Evolutionary conservation across 1,284 basidiomycete species (phyloP).

Genomic region (Cutaneotrichosporon sp.): DNA sequence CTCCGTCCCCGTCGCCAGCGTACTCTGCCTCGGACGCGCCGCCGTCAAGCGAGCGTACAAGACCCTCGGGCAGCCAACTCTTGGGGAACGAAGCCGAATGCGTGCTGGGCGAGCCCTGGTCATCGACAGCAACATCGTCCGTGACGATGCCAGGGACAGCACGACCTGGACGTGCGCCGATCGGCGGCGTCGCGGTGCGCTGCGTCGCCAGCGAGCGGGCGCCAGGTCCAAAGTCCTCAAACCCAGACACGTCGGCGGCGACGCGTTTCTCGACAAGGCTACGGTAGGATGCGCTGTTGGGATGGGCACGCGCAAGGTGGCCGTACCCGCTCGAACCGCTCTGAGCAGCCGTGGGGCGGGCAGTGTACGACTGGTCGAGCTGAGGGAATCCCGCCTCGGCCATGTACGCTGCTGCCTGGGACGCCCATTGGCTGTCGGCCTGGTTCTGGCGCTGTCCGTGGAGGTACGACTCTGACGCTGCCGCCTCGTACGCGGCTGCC

Average conservation of each 20-base stretch:
- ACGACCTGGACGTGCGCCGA: background rate
- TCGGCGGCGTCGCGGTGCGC: conserved; percentile 8
- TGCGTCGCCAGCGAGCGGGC: conserved; percentile 14
- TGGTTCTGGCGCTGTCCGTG: conserved; percentile 28
- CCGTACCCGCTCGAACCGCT: conserved; percentile 25
- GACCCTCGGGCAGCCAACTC: conserved; percentile 45
- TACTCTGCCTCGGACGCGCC: conserved; percentile 14
- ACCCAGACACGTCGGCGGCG: conserved; percentile 36
- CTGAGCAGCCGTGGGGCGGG: conserved; percentile 23
- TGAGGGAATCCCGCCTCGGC: conserved; percentile 44
- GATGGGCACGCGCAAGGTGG: conserved; percentile 23
- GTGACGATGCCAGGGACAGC: background rate
- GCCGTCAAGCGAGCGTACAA: conserved; percentile 45
- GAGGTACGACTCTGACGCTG: conserved; percentile 40
- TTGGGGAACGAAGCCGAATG: conserved; percentile 47
- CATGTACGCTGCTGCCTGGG: conserved; percentile 45
- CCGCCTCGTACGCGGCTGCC: conserved; percentile 44
- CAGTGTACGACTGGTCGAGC: conserved; percentile 43
- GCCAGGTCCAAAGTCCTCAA: conserved; percentile 48
- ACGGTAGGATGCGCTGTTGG: conserved; percentile 22
- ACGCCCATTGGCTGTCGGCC: conserved; percentile 35
- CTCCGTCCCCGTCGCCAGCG: conserved; percentile 18
- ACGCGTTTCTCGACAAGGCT: conserved; percentile 20
- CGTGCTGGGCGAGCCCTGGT: conserved; percentile 44
- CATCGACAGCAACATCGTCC: conserved; percentile 14